Evolutionary conservation across 1,284 basidiomycete genomes (phyloP), one percentile per base, ranked within the genome.

Genomic region (Cutaneotrichosporon spelunceum): DNA sequence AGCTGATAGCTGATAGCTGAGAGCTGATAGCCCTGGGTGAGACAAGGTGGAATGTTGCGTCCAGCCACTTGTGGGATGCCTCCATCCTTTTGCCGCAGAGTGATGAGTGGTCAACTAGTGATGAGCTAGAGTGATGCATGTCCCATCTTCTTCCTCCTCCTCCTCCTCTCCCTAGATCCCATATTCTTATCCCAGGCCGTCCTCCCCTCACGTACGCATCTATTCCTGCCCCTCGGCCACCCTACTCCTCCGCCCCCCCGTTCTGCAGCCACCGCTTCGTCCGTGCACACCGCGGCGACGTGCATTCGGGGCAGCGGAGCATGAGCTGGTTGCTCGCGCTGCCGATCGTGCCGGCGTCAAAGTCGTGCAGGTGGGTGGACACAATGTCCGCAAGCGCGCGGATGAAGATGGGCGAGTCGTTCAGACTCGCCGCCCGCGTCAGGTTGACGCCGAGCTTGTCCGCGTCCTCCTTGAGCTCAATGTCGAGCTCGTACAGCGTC

Each of bases 331-430:
- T 81, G 69, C 87, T 89, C 36, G 87, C 86, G 9, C 87, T 86
- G 6, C 86, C 86, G 29, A 73, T 70, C 57, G 64, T 62, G 23
- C 79, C 77, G 5, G 63, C 45, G 5, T 79, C 76, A 66, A 85
- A 87, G 53, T 87, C 84, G 57, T 82, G 83, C 62, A 99, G 81
- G 77, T 99, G 96, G 59, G 84, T 81, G n/a, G 87, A 83, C 33
- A 88, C 88, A 62, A 99, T 88, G 77, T 99, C 95, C 3, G 96
- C 95, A 29, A 99, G 83, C 3, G 94, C 94, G n/a, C 91, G 88
- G 68, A 96, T 88, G 79, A 99, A 99, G 58, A 94, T 91, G 0
- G 96, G 95, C n/a, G 92, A 94, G 66, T 89, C 93, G 79, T 99
- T 99, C 63, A 99, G 83, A n/a, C 93, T 95, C 68, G 90, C 91